Evolutionary conservation across 768 basidiomycete genomes (phyloP), one percentile per base, ranked within the genome.

Genomic region (Gautieria morchelliformis): DNA sequence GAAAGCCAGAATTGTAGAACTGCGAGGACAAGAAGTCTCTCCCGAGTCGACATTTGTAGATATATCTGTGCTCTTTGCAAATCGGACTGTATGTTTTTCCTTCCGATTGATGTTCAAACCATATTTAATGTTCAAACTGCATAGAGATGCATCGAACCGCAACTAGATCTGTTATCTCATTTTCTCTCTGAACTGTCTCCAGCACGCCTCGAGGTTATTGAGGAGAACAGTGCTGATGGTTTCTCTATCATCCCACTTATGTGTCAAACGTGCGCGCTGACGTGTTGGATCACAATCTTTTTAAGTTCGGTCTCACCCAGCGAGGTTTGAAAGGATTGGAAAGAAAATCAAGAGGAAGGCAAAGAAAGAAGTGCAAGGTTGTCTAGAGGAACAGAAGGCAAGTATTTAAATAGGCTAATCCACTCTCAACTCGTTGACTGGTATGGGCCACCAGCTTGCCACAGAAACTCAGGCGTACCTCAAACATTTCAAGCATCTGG

Each of bases 151-250:
- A 35, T 47, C 8, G 56, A 57, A n/a, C n/a, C 17, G 10, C 30
- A 48, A 35, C 10, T 57, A 20, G 42, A 48, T 17, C 5, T 50
- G 14, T 27, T 27, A 8, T 17, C 15, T 35, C 17, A 39, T 15
- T 27, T 57, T 33, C 10, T 57, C 3, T 48, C 44, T 17, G 32
- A 48, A 30, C 19, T 49, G 4, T 57, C 56, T 30, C 35, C 33
- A 19, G 56, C 32, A 27, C 56, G 56, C 19, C 46, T 50, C 30
- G 46, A 57, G 40, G 15, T 47, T 19, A 32, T 57, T 22, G 56
- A 57, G 35, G 27, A 35, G 24, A 50, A 57, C 35, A 57, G 56
- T 35, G 20, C 56, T 15, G 56, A 57, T 20, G 42, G 56, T 57
- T 14, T 27, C 32, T 49, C 35, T 20, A 22, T 24, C 22, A 12